Conservation (phyloP, 805 yeast species). For the Tetrapisispora nanseiensis region DNA sequence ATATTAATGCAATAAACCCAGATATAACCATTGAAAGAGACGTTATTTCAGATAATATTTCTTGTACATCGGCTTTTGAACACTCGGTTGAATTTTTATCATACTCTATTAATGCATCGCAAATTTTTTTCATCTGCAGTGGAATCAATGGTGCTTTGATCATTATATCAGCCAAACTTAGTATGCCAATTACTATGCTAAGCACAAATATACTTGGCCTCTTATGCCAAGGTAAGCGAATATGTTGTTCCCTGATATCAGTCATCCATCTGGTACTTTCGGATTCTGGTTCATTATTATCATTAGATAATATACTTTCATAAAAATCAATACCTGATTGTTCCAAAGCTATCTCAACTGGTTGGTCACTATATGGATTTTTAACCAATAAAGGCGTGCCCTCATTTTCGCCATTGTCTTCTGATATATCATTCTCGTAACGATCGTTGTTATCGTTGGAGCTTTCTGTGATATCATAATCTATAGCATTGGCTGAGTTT, state of each 20-base stretch:
- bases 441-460: background rate
- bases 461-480: background rate
- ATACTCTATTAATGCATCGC: slow-evolving; percentile 28
- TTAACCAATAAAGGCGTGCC: background rate
- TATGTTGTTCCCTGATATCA: slow-evolving; percentile 39
- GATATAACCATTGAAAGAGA: slow-evolving; percentile 34
- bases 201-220: slow-evolving; percentile 50
- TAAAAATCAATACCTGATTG: slow-evolving; percentile 13
- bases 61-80: slow-evolving; percentile 34
- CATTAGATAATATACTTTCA: slow-evolving; percentile 8
- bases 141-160: slow-evolving; percentile 32
- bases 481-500: no score
- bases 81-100: slow-evolving; percentile 20
- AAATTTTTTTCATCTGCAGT: slow-evolving; percentile 33
- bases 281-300: slow-evolving; percentile 6
- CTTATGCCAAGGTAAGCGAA: slow-evolving; percentile 40
- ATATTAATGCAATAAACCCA: slow-evolving; percentile 39
- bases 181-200: slow-evolving; percentile 34
- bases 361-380: slow-evolving; percentile 9
- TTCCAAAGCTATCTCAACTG: slow-evolving; percentile 16
- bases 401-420: background rate
- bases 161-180: slow-evolving; percentile 35
- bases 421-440: background rate
- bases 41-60: slow-evolving; percentile 38
- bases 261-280: slow-evolving; percentile 33